Evolutionary conservation across 2,329 filamentous ascomycete species (phyloP), one percentile per base, ranked within the genome.

Genomic region (Nothopassalora personata): DNA sequence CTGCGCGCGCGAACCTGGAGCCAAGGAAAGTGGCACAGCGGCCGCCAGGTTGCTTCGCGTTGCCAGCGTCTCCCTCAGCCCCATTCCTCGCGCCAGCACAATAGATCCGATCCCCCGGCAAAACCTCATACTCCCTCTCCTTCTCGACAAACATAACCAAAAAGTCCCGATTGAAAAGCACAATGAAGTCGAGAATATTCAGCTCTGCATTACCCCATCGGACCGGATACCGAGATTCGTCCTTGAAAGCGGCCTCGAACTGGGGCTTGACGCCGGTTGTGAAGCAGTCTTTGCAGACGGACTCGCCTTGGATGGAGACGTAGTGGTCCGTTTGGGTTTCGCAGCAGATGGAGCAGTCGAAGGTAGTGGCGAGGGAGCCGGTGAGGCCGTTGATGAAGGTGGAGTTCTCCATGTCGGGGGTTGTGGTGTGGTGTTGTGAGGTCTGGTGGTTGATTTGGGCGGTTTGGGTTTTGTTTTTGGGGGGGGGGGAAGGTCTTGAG

Each of bases 231-330:
- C 43, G n/a, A 3, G 31, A 18, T 30, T 59, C 45, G 36, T 52
- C 46, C 19, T 23, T 18, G 18, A 54, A 31, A 19, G 57, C 52
- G 18, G 30, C 47, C 15, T 43, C 31, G 27, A 55, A 59, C 7
- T 55, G n/a, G 10, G 46, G 27, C 15, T 46, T 46, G 45, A 51
- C 27, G 31, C 51, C 52, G n/a, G 10, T 1, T 6, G 13, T 27
- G 57, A 51, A 59, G 46, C 52, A 59, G 15, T 27, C 52, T 46
- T n/a, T 39, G 47, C 52, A 59, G 15, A 55, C 23, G n/a, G 36
- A 6, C 33, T 51, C 23, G 27, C 39, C 39, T 43, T 43, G 15
- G 39, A 43, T 43, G 13, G 39, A n/a, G 39, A 43, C 7, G 39
- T 3, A 8, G 36, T 33, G 13, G 23, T 48, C 36, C 28, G 33